Conservation (phyloP, 1,139 yeast species). For the Eremothecium cymbalariae region DNA sequence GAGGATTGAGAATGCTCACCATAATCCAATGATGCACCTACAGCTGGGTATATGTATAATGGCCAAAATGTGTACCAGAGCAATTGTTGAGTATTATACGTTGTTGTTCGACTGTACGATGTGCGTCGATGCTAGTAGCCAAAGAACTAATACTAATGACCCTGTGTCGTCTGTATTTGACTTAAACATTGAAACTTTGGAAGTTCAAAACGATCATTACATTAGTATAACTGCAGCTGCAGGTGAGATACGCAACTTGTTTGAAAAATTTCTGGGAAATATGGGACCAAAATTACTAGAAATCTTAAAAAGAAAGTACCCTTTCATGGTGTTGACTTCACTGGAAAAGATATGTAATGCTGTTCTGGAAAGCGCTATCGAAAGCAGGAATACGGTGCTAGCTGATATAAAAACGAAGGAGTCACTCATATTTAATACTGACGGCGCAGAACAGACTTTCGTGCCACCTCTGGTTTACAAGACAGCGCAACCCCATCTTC, state of each 20-base stretch:
- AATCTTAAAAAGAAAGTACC: constrained; percentile 9
- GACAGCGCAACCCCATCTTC: not conserved
- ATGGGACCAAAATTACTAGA: constrained; percentile 3
- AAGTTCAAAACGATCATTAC: constrained; percentile 9
- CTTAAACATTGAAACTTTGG: constrained; percentile 8
- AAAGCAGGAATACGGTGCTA: constrained; percentile 1
- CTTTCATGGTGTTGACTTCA: constrained; percentile 9
- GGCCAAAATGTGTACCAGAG: constrained; percentile 8
- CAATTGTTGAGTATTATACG: constrained; percentile 7
- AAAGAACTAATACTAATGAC: not conserved
- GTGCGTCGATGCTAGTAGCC: not conserved
- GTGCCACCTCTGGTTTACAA: not conserved
- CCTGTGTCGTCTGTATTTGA: constrained; percentile 7
- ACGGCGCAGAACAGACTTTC: too few relatives aligned
- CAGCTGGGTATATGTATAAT: constrained; percentile 3
- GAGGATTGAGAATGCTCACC: not conserved
- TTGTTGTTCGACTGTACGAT: constrained; percentile 3
- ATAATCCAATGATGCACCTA: constrained; percentile 4
- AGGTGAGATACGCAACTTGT: constrained; percentile 3
- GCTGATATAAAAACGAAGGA: not conserved
- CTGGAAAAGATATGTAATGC: constrained; percentile 9
- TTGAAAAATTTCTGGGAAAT: constrained; percentile 7
- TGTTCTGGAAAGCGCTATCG: constrained; percentile 7
- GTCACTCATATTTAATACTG: too few relatives aligned
- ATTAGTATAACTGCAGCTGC: constrained; percentile 5